Conservation (phyloP, 2,329 filamentous ascomycete species). For the Diaporthe capsici region DNA sequence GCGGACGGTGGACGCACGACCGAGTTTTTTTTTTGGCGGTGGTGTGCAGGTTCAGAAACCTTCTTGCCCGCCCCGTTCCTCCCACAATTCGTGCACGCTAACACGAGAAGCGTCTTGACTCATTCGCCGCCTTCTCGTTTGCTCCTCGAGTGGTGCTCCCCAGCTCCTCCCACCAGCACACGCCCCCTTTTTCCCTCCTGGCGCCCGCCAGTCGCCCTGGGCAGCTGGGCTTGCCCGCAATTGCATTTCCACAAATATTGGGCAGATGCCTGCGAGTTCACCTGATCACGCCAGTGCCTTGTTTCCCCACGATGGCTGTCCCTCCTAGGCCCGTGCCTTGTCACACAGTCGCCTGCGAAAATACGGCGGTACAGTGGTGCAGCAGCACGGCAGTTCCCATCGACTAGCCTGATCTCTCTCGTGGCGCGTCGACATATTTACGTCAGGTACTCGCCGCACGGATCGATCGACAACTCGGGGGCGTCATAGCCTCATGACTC, state of each 20-base stretch:
- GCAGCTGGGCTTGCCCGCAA: constrained; percentile 1
- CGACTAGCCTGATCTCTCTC: not conserved
- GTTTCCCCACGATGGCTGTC: not conserved
- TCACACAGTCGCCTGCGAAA: not conserved
- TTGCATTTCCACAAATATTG: constrained; percentile 24
- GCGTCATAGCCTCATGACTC: constrained; percentile 20
- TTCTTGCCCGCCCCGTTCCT: constrained; percentile 4
- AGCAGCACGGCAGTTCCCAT: not conserved
- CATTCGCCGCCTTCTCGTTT: not conserved
- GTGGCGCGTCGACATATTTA: constrained; percentile 1
- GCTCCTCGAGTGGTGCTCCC: not conserved
- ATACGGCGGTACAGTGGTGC: not conserved
- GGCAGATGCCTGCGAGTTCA: constrained; percentile 16
- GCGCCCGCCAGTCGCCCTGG: constrained; percentile 24
- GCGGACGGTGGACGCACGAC: not conserved
- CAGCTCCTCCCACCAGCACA: not conserved
- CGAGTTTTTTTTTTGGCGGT: not conserved
- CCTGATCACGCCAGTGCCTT: constrained; percentile 16
- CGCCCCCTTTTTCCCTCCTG: constrained; percentile 1
- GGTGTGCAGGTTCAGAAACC: constrained; percentile 14
- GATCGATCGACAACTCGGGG: constrained; percentile 24
- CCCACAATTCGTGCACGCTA: constrained; percentile 14
- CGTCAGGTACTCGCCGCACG: constrained; percentile 22
- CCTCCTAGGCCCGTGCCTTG: not conserved
- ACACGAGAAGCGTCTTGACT: constrained; percentile 24